Evolutionary conservation across 352 stramenopile species (phyloP), one percentile per base, ranked within the genome.

Genomic region (Globisporangium okanoganense): DNA sequence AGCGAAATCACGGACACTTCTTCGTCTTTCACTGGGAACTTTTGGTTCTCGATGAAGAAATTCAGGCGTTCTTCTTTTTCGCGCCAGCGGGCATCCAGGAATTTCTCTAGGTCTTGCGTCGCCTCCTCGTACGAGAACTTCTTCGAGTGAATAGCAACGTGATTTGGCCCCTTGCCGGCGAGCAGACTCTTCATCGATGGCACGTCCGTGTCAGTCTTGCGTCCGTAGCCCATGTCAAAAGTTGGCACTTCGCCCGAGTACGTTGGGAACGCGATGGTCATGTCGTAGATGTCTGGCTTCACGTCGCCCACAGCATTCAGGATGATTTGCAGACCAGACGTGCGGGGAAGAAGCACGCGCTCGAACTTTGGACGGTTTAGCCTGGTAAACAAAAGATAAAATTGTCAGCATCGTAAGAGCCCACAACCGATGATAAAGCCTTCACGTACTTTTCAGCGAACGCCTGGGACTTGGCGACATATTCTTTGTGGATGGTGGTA

Each of bases 271-370:
- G 85, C 87, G 56, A 97, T 82, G 31, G 94, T 98, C 12, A 98
- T 71, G 75, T 98, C 94, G 65, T 97, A 98, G 43, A 98, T 93
- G 61, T 97, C 85, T 12, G 86, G 84, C 60, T 91, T 89, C 7
- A 82, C 89, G 47, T 95, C 83, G 2, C 75, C 69, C 36, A 97
- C 76, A 4, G 85, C 90, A 58, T 97, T 85, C 20, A 98, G 52
- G 53, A 97, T 97, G 53, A 96, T 96, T 65, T 96, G 78, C 61
- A 98, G 92, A 13, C 95, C 95, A 33, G 90, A 92, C 4, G 89
- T 97, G 38, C 92, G 82, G 5, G 95, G 95, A 55, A 98, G 69
- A 50, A 98, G 69, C 38, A 98, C 77, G 45, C 92, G 85, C 67
- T 97, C 87, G 43, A 98, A 88, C 56, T 90, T 87, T 12, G 94